Base-by-base conservation (phyloP, 1,284 basidiomycete genomes). In the Apiotrichum sp. region DNA sequence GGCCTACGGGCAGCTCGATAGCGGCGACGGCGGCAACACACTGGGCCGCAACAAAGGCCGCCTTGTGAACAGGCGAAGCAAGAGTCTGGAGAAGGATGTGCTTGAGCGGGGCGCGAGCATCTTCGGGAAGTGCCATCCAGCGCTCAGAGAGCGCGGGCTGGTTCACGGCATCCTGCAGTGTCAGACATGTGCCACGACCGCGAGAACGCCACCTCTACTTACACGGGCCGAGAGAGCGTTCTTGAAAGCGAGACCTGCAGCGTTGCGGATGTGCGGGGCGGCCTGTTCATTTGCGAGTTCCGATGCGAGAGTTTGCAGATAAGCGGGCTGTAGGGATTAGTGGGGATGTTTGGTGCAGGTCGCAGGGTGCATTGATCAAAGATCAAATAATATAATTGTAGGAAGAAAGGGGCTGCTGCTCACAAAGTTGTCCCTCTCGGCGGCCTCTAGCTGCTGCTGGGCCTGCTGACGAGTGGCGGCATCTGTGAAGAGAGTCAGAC, bases 221-320 rank as follows among this genome's bases (percentile, higher is more conserved):
- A 93, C 91, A 69, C 91, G 82, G 59, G 93, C 91, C 43, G 86
- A 84, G 57, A 99, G 79, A 58, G 92, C 85, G 75, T 99, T 99
- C 84, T 98, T 99, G 78, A 99, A 81, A 16, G 93, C 93, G 51
- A 99, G 82, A 75, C 92, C 93, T 31, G 96, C 93, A 14, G 95
- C 93, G 70, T 90, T 93, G 65, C 95, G 83, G 52, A 96, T 84
- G 75, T 91, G 86, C 40, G 86, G 67, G n/a, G 80, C 80, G 8
- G 83, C 82, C 47, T 67, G 78, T 72, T 91, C 88, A 64, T 89
- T 87, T 38, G 84, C 83, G 47, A 96, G 83, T 67, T 92, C 88
- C 11, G 82, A 77, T 35, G 88, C 86, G 61, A 97, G 85, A 79
- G 89, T 91, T 70, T 86, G 74, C 82, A 95, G 86, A 79, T 96